Evolutionary conservation across 1,139 yeast genomes (phyloP), one percentile per base, ranked within the genome.

Genomic region (Pichiaceae sp.): DNA sequence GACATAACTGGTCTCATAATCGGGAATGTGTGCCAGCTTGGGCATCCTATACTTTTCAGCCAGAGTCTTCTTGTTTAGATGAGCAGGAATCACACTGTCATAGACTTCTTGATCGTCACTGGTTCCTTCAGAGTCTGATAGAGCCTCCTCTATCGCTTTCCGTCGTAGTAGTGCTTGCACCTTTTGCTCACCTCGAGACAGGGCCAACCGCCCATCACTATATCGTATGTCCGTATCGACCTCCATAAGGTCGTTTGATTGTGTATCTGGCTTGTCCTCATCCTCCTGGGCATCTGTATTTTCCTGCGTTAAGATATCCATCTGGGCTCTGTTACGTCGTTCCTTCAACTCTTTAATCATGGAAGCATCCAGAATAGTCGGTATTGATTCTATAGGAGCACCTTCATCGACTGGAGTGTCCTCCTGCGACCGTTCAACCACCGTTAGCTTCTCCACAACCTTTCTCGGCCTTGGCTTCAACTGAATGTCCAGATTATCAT

Each of bases 131-230:
- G 52, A 59, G 15, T 56, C 59, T 26, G 57, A 55, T 3, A 66
- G 45, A 0, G 69, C 67, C 23, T 56, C 59, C 33, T 60, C 60
- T 31, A 70, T 67, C 31, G 66, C 70, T 38, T 58, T 52, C 15
- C 59, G 28, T 14, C 30, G 59, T 21, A 60, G 64, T 39, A 56
- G 47, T 11, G 53, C 48, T 16, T 46, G 46, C 31, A 42, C 38
- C 32, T 43, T 47, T 29, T 44, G 47, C 27, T 56, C 59, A 4
- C 40, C 34, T 4, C 33, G 34, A 4, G 41, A 27, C 15, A 38
- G 39, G 34, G 26, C 50, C 49, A 15, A 37, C 41, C 16, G 40
- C 46, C 33, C 42, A 15, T 34, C 40, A 15, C 55, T 32, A 17
- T 18, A 21, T n/a, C 14, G 12, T 7, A 26, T 20, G 15, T 31